Conservation (phyloP, 225 moss, liverwort and hornwort genomes). For the Climacium dendroides region DNA sequence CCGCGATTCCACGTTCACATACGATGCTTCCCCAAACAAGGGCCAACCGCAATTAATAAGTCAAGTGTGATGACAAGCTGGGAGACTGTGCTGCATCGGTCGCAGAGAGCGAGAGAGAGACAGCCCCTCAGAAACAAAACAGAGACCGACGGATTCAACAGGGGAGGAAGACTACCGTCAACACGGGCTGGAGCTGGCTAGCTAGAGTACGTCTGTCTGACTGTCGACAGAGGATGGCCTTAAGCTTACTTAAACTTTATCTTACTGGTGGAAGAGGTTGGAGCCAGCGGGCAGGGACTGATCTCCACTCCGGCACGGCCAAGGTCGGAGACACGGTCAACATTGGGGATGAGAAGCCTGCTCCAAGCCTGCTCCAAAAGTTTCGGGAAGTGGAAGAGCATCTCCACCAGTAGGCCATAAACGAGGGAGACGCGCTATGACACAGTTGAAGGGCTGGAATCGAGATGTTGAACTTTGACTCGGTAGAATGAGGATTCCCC, state of each 20-base stretch:
- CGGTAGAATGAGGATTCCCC: background rate
- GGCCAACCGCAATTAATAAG: background rate
- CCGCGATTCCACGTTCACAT: background rate
- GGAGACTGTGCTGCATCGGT: background rate
- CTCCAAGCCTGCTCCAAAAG: background rate
- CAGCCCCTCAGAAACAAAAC: background rate
- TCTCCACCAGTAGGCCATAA: background rate
- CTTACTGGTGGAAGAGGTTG: too few species aligned
- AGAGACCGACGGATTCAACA: background rate
- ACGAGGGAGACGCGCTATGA: background rate
- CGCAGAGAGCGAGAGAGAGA: background rate
- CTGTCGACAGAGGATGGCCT: background rate
- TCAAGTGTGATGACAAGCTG: background rate
- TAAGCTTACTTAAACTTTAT: too few species aligned
- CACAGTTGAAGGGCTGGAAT: too few species aligned
- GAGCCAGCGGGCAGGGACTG: background rate
- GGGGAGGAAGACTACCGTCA: background rate
- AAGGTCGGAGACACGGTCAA: background rate
- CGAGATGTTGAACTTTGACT: background rate
- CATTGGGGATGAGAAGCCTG: background rate
- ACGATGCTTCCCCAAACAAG: background rate
- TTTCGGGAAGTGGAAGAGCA: accelerated
- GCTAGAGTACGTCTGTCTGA: background rate
- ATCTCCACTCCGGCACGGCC: background rate
- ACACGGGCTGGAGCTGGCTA: background rate